These are phyloP conservation scores for Symbiodinium pilosum DNA, from an alignment of 73 alveolate species.

Conservation along the genomic window DNA sequence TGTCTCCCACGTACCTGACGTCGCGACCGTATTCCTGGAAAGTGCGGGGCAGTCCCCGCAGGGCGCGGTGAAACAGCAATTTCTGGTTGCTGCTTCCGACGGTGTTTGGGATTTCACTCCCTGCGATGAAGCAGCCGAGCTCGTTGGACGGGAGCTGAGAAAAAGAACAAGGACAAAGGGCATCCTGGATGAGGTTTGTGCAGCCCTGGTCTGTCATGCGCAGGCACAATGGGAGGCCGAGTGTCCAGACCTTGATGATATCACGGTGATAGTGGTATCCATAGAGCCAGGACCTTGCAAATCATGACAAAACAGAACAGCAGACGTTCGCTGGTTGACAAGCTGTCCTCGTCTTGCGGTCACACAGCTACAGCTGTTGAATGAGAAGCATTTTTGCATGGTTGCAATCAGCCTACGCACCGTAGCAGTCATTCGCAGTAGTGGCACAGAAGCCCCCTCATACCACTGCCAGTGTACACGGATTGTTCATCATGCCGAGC, in stretches of 20 bases:
- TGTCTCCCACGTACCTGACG: conserved; percentile 79
- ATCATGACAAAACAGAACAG: background rate
- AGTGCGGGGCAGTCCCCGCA: background rate
- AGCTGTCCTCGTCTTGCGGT: no score
- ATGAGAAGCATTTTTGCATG: no score
- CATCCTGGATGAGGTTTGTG: background rate
- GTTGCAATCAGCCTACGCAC: no score
- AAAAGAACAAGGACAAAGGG: background rate
- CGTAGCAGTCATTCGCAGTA: no score
- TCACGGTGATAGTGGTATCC: conserved; percentile 57
- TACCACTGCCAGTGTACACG: no score
- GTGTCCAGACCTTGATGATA: conserved; percentile 55
- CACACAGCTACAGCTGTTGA: no score
- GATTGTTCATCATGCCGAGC: no score
- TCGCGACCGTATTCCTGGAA: conserved; percentile 32
- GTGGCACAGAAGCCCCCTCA: no score
- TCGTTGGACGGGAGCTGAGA: conserved; percentile 40
- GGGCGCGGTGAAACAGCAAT: conserved; percentile 6
- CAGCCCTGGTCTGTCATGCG: conserved; percentile 29
- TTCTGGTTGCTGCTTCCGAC: conserved; percentile 64
- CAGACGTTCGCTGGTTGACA: background rate
- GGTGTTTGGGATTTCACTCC: conserved; percentile 77
- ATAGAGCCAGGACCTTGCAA: conserved; percentile 1
- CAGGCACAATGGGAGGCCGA: conserved; percentile 63
- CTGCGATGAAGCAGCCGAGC: conserved; percentile 50